phyloP scores from a whole-genome alignment of 768 basidiomycete species.

The Leccinum longicurvipes region DNA sequence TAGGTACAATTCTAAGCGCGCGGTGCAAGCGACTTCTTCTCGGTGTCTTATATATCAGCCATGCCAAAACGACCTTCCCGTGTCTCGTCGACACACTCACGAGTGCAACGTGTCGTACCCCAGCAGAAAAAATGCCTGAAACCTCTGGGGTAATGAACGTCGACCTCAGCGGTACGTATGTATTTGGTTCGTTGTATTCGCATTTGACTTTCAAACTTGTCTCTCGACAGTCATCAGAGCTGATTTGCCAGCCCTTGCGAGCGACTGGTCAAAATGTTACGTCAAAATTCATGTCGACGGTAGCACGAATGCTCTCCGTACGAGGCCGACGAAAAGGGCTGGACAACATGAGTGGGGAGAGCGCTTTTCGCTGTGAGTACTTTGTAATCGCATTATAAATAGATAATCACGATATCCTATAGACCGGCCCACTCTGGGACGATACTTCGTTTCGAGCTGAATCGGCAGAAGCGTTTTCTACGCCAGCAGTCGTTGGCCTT shows the following conservation, averaged over 20 bases:
- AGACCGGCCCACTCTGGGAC: conserved; percentile 17
- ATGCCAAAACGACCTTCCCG: neutral
- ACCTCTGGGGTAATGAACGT: conserved; percentile 25
- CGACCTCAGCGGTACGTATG: conserved; percentile 19
- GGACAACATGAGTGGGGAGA: conserved; percentile 23
- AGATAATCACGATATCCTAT: too few species aligned
- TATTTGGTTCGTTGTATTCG: neutral
- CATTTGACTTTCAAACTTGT: neutral
- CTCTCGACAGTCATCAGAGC: conserved; percentile 21
- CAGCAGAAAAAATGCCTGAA: neutral
- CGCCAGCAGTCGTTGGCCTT: conserved; percentile 15
- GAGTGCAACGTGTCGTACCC: neutral
- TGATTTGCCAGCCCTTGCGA: conserved; percentile 18
- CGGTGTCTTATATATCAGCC: neutral
- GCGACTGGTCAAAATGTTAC: conserved; percentile 24
- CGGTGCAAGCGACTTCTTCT: too few species aligned
- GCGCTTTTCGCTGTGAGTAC: conserved; percentile 20
- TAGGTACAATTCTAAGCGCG: too few species aligned
- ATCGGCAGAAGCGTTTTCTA: conserved; percentile 12
- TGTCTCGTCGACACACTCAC: neutral
- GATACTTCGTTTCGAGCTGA: conserved; percentile 26
- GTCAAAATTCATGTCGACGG: conserved; percentile 19
- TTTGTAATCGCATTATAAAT: too few species aligned
- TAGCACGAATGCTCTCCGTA: conserved; percentile 10
- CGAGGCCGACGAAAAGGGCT: conserved; percentile 14